Evolutionary conservation across 2,329 filamentous ascomycete species (phyloP).

Genomic region (Xylaria sp.): DNA sequence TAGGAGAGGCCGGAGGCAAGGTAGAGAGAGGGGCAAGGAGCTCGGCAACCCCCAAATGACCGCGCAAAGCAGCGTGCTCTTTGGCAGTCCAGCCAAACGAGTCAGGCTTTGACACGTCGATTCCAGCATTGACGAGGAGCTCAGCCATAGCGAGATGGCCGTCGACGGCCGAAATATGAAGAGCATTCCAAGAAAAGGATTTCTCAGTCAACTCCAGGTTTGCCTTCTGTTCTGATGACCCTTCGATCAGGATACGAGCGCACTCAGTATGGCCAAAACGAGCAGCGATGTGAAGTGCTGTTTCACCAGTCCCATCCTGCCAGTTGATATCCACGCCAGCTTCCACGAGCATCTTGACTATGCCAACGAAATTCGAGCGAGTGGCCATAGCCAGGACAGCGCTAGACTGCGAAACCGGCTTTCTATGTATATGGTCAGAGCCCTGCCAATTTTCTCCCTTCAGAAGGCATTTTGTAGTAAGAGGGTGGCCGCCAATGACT

Average conservation of each 20-base stretch:
- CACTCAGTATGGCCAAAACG: conserved; percentile 87
- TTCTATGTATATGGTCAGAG: conserved; percentile 71
- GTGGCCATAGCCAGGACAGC: conserved; percentile 89
- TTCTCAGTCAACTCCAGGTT: conserved; percentile 83
- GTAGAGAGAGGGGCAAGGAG: conserved; percentile 69
- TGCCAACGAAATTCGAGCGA: conserved; percentile 84
- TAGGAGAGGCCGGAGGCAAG: conserved; percentile 39
- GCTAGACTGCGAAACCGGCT: conserved; percentile 81
- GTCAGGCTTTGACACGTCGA: conserved; percentile 78
- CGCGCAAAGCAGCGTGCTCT: conserved; percentile 90
- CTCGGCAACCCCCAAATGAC: conserved; percentile 83
- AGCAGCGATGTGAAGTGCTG: conserved; percentile 90
- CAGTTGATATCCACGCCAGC: conserved; percentile 94
- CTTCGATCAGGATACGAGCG: conserved; percentile 78
- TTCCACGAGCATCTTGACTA: conserved; percentile 87
- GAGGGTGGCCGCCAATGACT: conserved; percentile 88
- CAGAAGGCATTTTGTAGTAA: conserved; percentile 84
- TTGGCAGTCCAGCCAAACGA: conserved; percentile 93
- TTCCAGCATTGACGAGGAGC: conserved; percentile 80
- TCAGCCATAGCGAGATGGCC: conserved; percentile 81
- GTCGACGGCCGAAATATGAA: conserved; percentile 92
- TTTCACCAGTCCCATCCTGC: conserved; percentile 89
- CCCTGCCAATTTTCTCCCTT: conserved; percentile 83
- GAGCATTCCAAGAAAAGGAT: conserved; percentile 92
- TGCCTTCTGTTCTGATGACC: conserved; percentile 75